These are phyloP conservation scores for Trichocladium antarcticum DNA, from an alignment of 495 filamentous ascomycete species.

Conservation along the genomic window DNA sequence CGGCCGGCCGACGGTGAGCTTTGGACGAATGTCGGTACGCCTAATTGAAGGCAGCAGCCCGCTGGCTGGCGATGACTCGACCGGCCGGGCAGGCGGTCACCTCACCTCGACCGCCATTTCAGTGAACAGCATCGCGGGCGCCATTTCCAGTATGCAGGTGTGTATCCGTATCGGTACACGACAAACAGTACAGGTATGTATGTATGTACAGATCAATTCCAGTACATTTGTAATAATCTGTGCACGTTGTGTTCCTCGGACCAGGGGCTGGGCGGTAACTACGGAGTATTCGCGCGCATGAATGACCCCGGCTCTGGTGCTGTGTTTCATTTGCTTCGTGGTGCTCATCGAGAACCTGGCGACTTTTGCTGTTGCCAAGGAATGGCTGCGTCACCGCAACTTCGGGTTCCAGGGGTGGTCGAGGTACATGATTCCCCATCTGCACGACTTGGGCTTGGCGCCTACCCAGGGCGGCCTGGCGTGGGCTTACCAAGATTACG, in stretches of 20 bases:
- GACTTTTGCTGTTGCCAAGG: conserved; percentile 22
- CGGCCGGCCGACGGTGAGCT: not conserved
- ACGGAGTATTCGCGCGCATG: conserved; percentile 20
- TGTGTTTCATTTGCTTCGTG: conserved; percentile 26
- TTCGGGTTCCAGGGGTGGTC: conserved; percentile 11
- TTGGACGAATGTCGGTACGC: too few species aligned
- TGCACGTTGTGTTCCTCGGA: too few species aligned
- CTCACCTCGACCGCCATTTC: conserved; percentile 3
- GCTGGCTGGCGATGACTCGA: not conserved
- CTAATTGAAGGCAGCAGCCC: not conserved
- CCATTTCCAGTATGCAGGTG: conserved; percentile 4
- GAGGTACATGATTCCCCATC: conserved; percentile 12
- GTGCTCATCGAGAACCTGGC: conserved; percentile 20
- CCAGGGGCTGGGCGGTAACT: conserved; percentile 23
- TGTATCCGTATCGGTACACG: too few species aligned
- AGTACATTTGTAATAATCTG: too few species aligned
- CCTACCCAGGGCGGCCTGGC: not conserved
- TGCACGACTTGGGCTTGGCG: conserved; percentile 11
- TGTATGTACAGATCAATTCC: too few species aligned
- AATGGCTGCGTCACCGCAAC: conserved; percentile 32
- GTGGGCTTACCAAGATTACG: not conserved
- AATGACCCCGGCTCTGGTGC: conserved; percentile 14
- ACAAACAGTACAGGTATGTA: too few species aligned
- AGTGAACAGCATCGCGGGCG: not conserved
- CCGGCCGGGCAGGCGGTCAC: conserved; percentile 1